These are phyloP conservation scores for Cyathus striatus DNA, from an alignment of 768 basidiomycete genomes.

Conservation along the genomic window DNA sequence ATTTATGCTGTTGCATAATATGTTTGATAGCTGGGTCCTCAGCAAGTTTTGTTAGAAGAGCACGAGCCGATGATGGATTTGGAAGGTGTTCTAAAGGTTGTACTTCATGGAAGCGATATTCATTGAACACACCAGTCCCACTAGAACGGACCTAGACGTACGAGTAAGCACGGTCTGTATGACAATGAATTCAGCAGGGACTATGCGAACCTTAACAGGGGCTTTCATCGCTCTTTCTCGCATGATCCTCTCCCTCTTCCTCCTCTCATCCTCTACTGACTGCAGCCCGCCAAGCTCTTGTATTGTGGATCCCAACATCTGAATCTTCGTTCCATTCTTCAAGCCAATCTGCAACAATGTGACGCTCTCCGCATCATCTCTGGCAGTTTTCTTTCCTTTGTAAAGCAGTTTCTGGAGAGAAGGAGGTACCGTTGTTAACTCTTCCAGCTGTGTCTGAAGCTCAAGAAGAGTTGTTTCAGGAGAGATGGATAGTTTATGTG, in stretches of 20 bases:
- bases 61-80: constrained; percentile 49
- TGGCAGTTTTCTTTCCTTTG: constrained; percentile 55
- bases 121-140: too few species aligned
- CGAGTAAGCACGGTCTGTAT: too few species aligned
- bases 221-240: constrained; percentile 53
- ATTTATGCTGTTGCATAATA: constrained; percentile 66
- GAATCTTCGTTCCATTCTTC: constrained; percentile 60
- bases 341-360: constrained; percentile 44
- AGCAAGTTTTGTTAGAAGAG: constrained; percentile 52
- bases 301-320: constrained; percentile 63
- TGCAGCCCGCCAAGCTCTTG: constrained; percentile 52
- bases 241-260: constrained; percentile 52
- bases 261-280: constrained; percentile 52
- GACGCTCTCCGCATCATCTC: constrained; percentile 16
- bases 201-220: constrained; percentile 45
- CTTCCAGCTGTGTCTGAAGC: constrained; percentile 49
- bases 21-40: constrained; percentile 68
- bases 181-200: background rate
- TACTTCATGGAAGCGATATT: constrained; percentile 62
- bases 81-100: constrained; percentile 63
- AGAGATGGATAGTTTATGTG: constrained; percentile 42
- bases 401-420: constrained; percentile 67
- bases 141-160: too few species aligned
- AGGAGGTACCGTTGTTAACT: constrained; percentile 62
- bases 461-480: constrained; percentile 44